Conservation (phyloP, 2,329 filamentous ascomycete species). For the Xylaria digitata region DNA sequence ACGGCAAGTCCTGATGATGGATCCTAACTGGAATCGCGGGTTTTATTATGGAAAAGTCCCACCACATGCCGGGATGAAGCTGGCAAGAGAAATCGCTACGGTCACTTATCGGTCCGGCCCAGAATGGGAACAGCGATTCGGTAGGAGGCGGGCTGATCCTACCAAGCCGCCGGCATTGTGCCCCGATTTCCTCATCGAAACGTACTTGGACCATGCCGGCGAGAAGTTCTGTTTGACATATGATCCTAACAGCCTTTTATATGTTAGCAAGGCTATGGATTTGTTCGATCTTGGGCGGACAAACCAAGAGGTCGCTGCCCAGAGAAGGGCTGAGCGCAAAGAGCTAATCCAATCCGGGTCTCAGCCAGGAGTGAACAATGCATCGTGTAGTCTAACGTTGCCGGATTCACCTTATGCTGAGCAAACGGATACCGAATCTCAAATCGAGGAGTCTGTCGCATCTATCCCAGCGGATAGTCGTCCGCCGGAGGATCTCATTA, state of each 20-base stretch:
- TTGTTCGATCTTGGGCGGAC: constrained; percentile 88
- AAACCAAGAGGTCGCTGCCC: constrained; percentile 72
- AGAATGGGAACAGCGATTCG: constrained; percentile 97
- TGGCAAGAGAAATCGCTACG: constrained; percentile 95
- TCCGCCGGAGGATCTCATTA: constrained; percentile 82
- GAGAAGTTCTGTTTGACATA: constrained; percentile 99
- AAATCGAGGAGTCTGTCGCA: constrained; percentile 48
- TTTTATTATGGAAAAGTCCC: constrained; percentile 92
- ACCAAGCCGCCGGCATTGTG: constrained; percentile 91
- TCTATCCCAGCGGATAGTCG: constrained; percentile 54
- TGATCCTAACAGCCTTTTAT: constrained; percentile 93
- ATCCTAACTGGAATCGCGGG: constrained; percentile 94
- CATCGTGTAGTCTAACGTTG: constrained; percentile 81
- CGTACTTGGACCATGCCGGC: constrained; percentile 95
- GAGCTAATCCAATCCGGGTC: constrained; percentile 65
- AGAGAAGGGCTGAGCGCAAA: constrained; percentile 71
- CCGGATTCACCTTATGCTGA: constrained; percentile 89
- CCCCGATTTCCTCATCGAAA: constrained; percentile 97
- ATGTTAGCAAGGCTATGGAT: constrained; percentile 99
- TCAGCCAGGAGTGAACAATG: constrained; percentile 52
- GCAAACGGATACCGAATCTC: constrained; percentile 66
- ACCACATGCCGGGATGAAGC: constrained; percentile 96
- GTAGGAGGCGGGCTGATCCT: constrained; percentile 84
- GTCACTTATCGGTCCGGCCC: constrained; percentile 97
- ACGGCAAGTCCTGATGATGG: constrained; percentile 98